These are phyloP conservation scores for Euclidium syriacum DNA, from an alignment of 345 rosid genomes.

Conservation along the genomic window DNA sequence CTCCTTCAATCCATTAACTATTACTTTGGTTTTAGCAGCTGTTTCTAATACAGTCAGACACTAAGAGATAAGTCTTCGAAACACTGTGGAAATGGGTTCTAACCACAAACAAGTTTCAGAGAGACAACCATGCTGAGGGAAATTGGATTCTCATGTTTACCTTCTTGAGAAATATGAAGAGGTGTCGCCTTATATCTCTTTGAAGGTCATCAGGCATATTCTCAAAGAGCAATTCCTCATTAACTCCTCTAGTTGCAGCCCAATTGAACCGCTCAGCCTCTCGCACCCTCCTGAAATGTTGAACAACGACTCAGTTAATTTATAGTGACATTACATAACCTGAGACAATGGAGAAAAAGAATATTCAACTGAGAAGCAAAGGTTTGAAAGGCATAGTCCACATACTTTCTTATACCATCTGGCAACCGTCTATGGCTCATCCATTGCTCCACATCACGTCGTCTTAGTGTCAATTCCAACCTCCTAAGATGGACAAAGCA, in stretches of 20 bases:
- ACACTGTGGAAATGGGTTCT: background rate
- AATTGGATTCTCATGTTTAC: slow-evolving; percentile 35
- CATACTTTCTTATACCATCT: slow-evolving; percentile 55
- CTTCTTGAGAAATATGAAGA: slow-evolving; percentile 70
- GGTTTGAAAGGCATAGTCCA: background rate
- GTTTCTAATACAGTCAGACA: background rate
- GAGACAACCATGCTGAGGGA: background rate
- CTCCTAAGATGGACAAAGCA: slow-evolving; percentile 41
- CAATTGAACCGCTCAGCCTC: slow-evolving; percentile 81
- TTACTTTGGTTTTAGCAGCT: background rate
- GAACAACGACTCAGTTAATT: background rate
- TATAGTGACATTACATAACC: background rate
- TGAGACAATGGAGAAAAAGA: background rate
- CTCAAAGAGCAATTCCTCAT: slow-evolving; percentile 61
- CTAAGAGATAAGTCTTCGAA: background rate
- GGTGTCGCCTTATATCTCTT: slow-evolving; percentile 84
- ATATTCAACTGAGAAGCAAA: background rate
- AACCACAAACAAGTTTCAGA: background rate
- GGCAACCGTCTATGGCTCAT: slow-evolving; percentile 90
- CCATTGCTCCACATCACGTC: slow-evolving; percentile 94
- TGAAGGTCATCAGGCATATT: slow-evolving; percentile 89
- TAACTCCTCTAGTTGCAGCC: slow-evolving; percentile 91
- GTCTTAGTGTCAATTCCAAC: slow-evolving; percentile 76
- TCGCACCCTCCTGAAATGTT: slow-evolving; percentile 53
- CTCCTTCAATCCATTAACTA: background rate